Evolutionary conservation across 2,329 filamentous ascomycete species (phyloP).

Genomic region (Lachnellula willkommii): DNA sequence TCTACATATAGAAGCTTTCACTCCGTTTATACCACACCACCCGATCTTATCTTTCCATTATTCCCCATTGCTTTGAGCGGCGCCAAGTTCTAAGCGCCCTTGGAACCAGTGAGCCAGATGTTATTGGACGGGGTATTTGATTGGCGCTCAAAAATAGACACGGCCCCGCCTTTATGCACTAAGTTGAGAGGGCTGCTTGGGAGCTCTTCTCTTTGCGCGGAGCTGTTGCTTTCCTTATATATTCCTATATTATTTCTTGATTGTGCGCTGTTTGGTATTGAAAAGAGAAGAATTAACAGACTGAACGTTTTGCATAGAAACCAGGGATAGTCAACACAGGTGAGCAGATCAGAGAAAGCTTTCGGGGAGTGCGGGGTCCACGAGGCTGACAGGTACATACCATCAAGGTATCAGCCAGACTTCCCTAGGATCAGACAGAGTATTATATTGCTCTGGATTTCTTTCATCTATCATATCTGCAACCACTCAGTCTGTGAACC

Average conservation of each 20-base stretch:
- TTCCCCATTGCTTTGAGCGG: background rate
- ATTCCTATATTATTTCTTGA: background rate
- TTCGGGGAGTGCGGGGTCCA: constrained; percentile 5
- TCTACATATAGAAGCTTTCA: background rate
- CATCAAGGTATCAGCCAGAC: background rate
- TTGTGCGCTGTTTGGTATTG: background rate
- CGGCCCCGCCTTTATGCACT: constrained; percentile 15
- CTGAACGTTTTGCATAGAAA: background rate
- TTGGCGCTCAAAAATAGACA: constrained; percentile 24
- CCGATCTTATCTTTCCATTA: background rate
- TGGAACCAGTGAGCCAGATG: background rate
- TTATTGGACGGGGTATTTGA: constrained; percentile 15
- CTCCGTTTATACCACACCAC: background rate
- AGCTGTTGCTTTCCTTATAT: background rate
- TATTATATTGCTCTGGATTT: constrained; percentile 8
- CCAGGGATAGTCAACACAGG: background rate
- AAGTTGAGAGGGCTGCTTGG: constrained; percentile 2
- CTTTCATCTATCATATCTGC: background rate
- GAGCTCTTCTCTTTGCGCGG: constrained; percentile 1
- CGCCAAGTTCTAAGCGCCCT: constrained; percentile 19
- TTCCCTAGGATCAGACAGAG: background rate
- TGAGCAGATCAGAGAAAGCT: background rate
- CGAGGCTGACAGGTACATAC: constrained; percentile 6
- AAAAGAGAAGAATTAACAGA: background rate
- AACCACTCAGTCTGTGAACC: background rate